Evolutionary conservation across 768 basidiomycete species (phyloP).

Genomic region (Psilocybe tampanensis): DNA sequence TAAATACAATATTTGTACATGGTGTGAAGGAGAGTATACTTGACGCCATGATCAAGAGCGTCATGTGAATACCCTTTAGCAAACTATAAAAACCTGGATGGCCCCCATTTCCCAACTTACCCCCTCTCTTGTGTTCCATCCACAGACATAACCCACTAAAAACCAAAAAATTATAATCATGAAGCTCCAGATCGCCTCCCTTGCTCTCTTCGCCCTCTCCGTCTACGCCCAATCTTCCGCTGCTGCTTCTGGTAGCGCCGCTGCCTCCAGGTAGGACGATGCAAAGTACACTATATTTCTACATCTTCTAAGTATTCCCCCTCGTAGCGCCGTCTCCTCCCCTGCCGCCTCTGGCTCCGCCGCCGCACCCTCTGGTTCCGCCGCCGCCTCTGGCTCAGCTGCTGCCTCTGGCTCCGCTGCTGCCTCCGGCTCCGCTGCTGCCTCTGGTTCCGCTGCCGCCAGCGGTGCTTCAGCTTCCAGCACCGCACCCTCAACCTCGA

Average conservation of each 20-base stretch:
- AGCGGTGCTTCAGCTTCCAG: neutral
- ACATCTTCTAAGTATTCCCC: neutral
- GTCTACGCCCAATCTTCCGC: neutral
- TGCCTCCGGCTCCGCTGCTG: neutral
- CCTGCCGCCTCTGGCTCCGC: neutral
- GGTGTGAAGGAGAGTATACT: neutral
- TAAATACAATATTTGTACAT: neutral
- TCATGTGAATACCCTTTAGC: neutral
- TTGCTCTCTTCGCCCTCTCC: neutral
- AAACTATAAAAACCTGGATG: neutral
- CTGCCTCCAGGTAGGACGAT: neutral
- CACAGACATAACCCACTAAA: neutral
- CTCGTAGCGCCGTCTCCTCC: neutral
- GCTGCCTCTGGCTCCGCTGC: neutral
- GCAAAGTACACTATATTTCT: neutral
- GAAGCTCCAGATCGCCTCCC: neutral
- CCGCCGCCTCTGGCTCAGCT: neutral
- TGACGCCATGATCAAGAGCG: neutral
- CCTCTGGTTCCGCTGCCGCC: neutral
- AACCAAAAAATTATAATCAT: neutral
- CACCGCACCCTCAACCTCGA: neutral
- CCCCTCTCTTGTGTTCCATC: neutral
- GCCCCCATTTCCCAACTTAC: neutral
- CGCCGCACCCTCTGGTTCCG: neutral
- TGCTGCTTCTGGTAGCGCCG: neutral